phyloP scores from a whole-genome alignment of 352 stramenopile genomes.

The Phytophthora idaei region DNA sequence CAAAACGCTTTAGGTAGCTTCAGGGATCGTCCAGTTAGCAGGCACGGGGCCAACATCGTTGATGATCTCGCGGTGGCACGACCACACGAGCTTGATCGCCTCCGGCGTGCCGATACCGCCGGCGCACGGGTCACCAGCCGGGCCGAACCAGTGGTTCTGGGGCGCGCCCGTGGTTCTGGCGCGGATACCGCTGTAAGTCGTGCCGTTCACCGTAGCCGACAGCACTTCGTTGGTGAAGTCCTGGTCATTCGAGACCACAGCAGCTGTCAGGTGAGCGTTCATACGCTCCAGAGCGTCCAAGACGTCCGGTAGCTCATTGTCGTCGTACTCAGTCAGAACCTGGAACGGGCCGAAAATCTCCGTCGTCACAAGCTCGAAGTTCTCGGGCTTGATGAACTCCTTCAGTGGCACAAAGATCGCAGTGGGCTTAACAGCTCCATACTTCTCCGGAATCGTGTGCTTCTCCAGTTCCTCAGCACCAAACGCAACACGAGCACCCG shows the following conservation, averaged over 20 bases:
- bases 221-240: conserved; percentile 95
- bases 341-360: conserved; percentile 99
- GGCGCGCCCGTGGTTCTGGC: conserved; percentile 95
- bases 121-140: conserved; percentile 95
- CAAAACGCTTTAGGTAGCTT: conserved; percentile 71
- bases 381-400: conserved; percentile 94
- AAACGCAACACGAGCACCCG: conserved; percentile 94
- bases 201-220: conserved; percentile 98
- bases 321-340: conserved; percentile 95
- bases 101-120: conserved; percentile 98
- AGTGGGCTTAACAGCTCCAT: conserved; percentile 97
- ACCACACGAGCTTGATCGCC: conserved; percentile 99
- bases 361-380: conserved; percentile 94
- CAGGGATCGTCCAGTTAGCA: conserved; percentile 78
- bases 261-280: conserved; percentile 97
- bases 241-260: conserved; percentile 97
- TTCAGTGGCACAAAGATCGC: conserved; percentile 97
- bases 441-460: conserved; percentile 95
- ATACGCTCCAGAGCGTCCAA: conserved; percentile 95
- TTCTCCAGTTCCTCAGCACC: conserved; percentile 93
- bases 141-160: conserved; percentile 97
- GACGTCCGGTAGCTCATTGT: conserved; percentile 90
- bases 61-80: conserved; percentile 98
- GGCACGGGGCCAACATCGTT: conserved; percentile 87
- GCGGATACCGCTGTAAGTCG: conserved; percentile 96